phyloP scores from a whole-genome alignment of 164 flowering plant species.

The Stephania yunnanensis region DNA sequence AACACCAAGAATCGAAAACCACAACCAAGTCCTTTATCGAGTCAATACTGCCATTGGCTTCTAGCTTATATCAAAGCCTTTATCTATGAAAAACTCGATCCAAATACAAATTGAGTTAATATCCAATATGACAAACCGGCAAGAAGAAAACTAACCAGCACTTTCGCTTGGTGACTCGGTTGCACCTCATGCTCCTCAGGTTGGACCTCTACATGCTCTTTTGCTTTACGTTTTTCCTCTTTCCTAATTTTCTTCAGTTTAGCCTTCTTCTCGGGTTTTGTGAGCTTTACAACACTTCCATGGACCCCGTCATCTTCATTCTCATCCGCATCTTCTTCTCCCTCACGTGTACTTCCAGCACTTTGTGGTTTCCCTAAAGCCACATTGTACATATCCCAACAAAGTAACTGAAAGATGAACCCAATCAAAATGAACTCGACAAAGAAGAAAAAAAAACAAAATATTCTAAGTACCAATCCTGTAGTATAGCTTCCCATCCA shows the following conservation, averaged over 20 bases:
- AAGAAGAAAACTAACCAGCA: slow-evolving; percentile 48
- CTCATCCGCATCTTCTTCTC: slow-evolving; percentile 26
- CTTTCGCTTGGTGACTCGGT: slow-evolving; percentile 55
- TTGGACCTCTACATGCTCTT: slow-evolving; percentile 21
- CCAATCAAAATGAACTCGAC: not conserved
- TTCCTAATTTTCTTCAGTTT: slow-evolving; percentile 71
- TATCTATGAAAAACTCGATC: no score
- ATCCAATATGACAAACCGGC: no score
- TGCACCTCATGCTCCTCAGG: slow-evolving; percentile 31
- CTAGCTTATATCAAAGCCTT: no score
- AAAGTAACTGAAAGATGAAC: not conserved
- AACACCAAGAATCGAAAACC: no score
- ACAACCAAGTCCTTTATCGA: no score
- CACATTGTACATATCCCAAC: slow-evolving; percentile 20
- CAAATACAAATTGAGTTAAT: no score
- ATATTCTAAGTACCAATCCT: slow-evolving; percentile 38
- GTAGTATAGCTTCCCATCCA: slow-evolving; percentile 66
- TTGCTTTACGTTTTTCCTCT: slow-evolving; percentile 68
- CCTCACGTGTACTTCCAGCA: slow-evolving; percentile 25
- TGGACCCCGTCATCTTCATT: slow-evolving; percentile 25
- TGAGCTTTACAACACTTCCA: slow-evolving; percentile 40
- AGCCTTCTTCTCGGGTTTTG: slow-evolving; percentile 75
- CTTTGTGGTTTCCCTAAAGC: slow-evolving; percentile 31
- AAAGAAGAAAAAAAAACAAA: not conserved
- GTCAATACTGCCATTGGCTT: no score